phyloP scores from a whole-genome alignment of 192 early-diverging fungal genomes.

The Podila horticola region DNA sequence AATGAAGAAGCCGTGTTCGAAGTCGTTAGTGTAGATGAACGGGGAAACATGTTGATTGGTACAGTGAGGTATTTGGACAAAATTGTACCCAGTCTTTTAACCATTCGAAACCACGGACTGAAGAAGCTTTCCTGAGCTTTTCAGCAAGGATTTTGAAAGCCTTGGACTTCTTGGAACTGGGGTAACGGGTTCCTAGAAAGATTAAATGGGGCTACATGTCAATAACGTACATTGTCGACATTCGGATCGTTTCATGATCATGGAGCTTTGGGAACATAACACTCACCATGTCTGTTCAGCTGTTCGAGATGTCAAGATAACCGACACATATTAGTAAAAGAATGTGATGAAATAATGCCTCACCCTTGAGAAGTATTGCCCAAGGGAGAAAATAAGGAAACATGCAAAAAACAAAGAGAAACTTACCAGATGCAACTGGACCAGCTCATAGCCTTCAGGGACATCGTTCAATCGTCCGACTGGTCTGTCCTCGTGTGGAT shows the following conservation, averaged over 20 bases:
- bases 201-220: too few relatives aligned
- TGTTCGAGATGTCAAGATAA: background rate
- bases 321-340: background rate
- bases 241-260: too few relatives aligned
- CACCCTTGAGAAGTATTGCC: background rate
- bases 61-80: background rate
- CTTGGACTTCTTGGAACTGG: background rate
- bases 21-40: too few relatives aligned
- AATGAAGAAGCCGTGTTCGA: too few relatives aligned
- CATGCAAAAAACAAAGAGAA: background rate
- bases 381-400: background rate
- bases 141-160: conserved; percentile 12
- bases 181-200: conserved; percentile 12
- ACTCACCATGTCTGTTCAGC: conserved; percentile 1
- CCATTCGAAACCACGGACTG: conserved; percentile 21
- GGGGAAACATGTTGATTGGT: too few relatives aligned
- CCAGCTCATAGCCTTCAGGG: conserved; percentile 38
- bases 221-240: too few relatives aligned
- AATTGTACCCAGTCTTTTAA: conserved; percentile 13
- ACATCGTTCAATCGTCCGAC: conserved; percentile 11
- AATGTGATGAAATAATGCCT: background rate
- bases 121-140: background rate
- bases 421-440: conserved; percentile 34
- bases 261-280: background rate
- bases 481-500: conserved; percentile 34